Conservation (phyloP, 164 flowering plant genomes). For the Tetracentron sinense region DNA sequence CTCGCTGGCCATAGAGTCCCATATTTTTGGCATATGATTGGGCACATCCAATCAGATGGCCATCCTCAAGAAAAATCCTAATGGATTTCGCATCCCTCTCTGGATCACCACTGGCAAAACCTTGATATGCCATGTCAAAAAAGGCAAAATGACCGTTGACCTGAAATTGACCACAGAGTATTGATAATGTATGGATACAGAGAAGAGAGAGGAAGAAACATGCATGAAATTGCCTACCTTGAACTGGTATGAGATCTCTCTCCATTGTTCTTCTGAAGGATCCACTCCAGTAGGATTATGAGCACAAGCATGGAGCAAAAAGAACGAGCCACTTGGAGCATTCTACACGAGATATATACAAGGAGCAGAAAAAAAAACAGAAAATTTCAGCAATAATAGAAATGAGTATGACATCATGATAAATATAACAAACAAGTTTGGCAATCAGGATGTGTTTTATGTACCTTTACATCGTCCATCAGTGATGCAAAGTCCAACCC, state of each 20-base stretch:
- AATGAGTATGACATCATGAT: background rate
- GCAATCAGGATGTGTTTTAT: background rate
- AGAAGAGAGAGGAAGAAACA: too few relatives aligned
- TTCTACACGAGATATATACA: slow-evolving; percentile 37
- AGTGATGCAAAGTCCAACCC: slow-evolving; percentile 78
- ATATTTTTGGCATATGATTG: slow-evolving; percentile 97
- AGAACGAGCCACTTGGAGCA: slow-evolving; percentile 95
- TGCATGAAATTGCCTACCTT: slow-evolving; percentile 44
- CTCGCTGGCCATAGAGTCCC: slow-evolving; percentile 99
- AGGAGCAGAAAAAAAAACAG: background rate
- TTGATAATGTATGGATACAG: too few relatives aligned
- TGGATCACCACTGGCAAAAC: slow-evolving; percentile 97
- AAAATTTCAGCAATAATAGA: background rate
- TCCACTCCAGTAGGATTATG: slow-evolving; percentile 99
- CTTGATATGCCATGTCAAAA: slow-evolving; percentile 99
- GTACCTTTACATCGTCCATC: slow-evolving; percentile 88
- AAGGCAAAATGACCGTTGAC: slow-evolving; percentile 84
- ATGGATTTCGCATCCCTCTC: slow-evolving; percentile 90
- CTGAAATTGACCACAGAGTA: slow-evolving; percentile 35
- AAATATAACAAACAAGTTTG: background rate
- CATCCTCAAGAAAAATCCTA: slow-evolving; percentile 93
- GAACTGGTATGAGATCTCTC: slow-evolving; percentile 74
- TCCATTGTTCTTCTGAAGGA: slow-evolving; percentile 95
- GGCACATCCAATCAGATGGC: slow-evolving; percentile 80
- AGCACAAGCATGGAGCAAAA: slow-evolving; percentile 97